Evolutionary conservation across 2,329 filamentous ascomycete genomes (phyloP).

Genomic region (Fusarium mundagurra): DNA sequence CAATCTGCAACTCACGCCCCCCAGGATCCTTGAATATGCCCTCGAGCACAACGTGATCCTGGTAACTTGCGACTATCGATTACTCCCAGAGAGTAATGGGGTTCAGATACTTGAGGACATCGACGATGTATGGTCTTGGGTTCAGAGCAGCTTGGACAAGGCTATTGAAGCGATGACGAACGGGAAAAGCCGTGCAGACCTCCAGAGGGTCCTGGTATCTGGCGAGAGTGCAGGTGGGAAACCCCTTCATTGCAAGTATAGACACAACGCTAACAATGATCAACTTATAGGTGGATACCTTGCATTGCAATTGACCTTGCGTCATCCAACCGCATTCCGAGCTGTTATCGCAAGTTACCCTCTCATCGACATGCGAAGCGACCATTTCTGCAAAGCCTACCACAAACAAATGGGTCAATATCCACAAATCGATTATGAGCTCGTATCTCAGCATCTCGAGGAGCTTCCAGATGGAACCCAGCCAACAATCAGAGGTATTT

Average conservation of each 20-base stretch:
- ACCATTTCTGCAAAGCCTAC: not conserved
- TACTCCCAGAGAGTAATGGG: not conserved
- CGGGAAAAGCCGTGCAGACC: not conserved
- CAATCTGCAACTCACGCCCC: rapidly evolving
- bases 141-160: not conserved
- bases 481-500: not conserved
- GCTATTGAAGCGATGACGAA: not conserved
- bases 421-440: not conserved
- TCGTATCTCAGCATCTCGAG: not conserved
- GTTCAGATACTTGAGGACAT: rapidly evolving
- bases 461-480: not conserved
- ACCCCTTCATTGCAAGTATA: rapidly evolving
- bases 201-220: rapidly evolving
- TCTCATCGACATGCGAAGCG: not conserved
- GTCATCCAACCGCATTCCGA: not conserved
- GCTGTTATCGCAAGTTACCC: not conserved
- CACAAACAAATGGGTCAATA: not conserved
- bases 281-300: not conserved
- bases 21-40: not conserved
- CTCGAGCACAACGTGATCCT: rapidly evolving
- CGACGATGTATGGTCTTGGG: not conserved
- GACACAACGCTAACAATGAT: rapidly evolving
- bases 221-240: not conserved
- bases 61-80: rapidly evolving
- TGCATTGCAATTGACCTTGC: not conserved